These are phyloP conservation scores for Marsdenia floribunda DNA, from an alignment of 257 asterid species.

Conservation along the genomic window DNA sequence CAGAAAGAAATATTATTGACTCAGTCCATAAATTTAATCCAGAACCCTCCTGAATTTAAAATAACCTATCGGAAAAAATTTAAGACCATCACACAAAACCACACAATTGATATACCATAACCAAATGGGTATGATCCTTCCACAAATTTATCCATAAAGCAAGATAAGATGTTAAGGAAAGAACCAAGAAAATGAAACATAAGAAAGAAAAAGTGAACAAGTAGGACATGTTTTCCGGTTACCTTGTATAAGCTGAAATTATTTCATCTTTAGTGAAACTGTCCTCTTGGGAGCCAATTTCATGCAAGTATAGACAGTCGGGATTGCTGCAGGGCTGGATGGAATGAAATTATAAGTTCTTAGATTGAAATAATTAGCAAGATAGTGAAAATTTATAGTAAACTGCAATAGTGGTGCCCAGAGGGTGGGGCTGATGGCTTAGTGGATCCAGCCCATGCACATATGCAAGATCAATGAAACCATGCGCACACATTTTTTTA, in stretches of 20 bases:
- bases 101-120: neutral
- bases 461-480: neutral
- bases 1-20: neutral
- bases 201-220: neutral
- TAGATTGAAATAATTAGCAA: slow-evolving; percentile 3
- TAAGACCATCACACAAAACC: neutral
- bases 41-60: neutral
- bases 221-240: slow-evolving; percentile 10
- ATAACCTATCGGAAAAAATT: neutral
- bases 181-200: neutral
- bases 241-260: slow-evolving; percentile 86
- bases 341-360: slow-evolving; percentile 13
- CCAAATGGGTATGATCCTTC: neutral
- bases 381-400: slow-evolving; percentile 11
- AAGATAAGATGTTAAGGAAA: neutral
- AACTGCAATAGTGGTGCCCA: neutral
- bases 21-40: neutral
- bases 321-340: slow-evolving; percentile 88
- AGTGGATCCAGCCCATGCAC: neutral
- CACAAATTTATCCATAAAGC: neutral
- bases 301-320: slow-evolving; percentile 88
- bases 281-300: slow-evolving; percentile 78
- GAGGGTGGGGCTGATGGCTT: neutral
- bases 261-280: slow-evolving; percentile 91
- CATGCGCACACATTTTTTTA: neutral